phyloP scores from a whole-genome alignment of 2,329 filamentous ascomycete species.

The Dactylonectria estremocensis region DNA sequence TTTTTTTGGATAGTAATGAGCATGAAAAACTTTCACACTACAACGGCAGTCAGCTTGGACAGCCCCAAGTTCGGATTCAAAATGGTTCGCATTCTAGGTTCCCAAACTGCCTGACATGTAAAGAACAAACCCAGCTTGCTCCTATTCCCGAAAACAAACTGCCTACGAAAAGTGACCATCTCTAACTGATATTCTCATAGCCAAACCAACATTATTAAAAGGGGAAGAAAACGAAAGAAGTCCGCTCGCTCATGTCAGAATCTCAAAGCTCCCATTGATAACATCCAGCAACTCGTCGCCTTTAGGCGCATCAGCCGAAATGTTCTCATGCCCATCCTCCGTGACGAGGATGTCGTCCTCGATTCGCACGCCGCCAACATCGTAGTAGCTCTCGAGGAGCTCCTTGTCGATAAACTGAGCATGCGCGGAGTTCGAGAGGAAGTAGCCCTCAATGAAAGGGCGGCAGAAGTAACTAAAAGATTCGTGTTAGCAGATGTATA shows the following conservation, averaged over 20 bases:
- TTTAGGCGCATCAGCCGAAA: slow-evolving; percentile 83
- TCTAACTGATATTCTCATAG: background rate
- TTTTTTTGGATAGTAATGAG: slow-evolving; percentile 40
- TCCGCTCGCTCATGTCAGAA: slow-evolving; percentile 29
- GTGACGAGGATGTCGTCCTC: slow-evolving; percentile 93
- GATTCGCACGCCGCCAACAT: slow-evolving; percentile 90
- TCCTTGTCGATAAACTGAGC: slow-evolving; percentile 75
- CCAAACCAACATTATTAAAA: background rate
- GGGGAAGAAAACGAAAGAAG: background rate
- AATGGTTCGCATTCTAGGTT: background rate
- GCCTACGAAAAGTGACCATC: background rate
- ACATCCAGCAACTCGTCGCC: slow-evolving; percentile 78
- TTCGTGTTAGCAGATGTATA: slow-evolving; percentile 11
- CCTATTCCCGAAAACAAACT: background rate
- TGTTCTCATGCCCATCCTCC: slow-evolving; percentile 83
- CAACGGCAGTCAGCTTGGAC: background rate
- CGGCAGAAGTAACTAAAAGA: slow-evolving; percentile 78
- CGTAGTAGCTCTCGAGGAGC: slow-evolving; percentile 79
- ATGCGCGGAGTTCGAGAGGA: slow-evolving; percentile 72
- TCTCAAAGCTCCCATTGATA: slow-evolving; percentile 61
- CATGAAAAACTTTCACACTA: slow-evolving; percentile 36
- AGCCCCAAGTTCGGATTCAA: background rate
- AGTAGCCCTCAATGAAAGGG: slow-evolving; percentile 80
- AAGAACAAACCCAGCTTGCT: background rate
- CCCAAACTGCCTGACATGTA: background rate